Conservation (phyloP, 2,329 filamentous ascomycete genomes). For the Ophiostoma australiae region DNA sequence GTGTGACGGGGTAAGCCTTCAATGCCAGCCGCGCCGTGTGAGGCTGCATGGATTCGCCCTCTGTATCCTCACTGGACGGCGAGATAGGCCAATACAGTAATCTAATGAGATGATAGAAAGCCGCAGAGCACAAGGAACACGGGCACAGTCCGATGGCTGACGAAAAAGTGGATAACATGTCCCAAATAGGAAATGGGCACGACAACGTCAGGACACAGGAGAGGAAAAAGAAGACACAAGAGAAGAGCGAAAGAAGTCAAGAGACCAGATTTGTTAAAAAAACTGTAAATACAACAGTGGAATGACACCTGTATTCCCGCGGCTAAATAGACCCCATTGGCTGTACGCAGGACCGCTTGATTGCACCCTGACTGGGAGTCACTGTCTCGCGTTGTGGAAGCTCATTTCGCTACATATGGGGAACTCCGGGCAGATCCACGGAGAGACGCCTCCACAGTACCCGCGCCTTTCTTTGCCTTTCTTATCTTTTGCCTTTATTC, state of each 20-base stretch:
- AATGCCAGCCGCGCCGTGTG: slow-evolving; percentile 19
- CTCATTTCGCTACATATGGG: slow-evolving; percentile 30
- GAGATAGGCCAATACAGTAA: background rate
- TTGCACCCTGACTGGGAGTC: slow-evolving; percentile 6
- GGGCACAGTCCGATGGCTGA: slow-evolving; percentile 20
- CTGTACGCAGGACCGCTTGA: background rate
- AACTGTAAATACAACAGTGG: background rate
- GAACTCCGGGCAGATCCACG: slow-evolving; percentile 27
- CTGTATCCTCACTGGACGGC: slow-evolving; percentile 6
- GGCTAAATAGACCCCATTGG: background rate
- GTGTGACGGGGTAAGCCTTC: slow-evolving; percentile 5
- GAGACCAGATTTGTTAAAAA: background rate
- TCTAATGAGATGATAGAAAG: background rate
- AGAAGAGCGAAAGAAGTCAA: background rate
- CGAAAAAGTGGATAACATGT: slow-evolving; percentile 14
- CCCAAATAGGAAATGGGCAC: background rate
- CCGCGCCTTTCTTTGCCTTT: background rate
- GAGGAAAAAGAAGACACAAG: too few species aligned
- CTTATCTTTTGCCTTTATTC: background rate
- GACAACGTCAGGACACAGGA: slow-evolving; percentile 3
- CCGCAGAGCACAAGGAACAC: background rate
- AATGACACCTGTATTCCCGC: background rate
- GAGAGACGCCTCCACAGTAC: slow-evolving; percentile 21
- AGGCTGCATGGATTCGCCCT: slow-evolving; percentile 14
- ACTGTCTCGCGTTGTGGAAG: slow-evolving; percentile 25